Percentiles rank a stretch among this genome's conserved stretches.
Evolutionary conservation across 495 filamentous ascomycete species (phyloP).

Genomic region (Aspergillus bridgeri): DNA sequence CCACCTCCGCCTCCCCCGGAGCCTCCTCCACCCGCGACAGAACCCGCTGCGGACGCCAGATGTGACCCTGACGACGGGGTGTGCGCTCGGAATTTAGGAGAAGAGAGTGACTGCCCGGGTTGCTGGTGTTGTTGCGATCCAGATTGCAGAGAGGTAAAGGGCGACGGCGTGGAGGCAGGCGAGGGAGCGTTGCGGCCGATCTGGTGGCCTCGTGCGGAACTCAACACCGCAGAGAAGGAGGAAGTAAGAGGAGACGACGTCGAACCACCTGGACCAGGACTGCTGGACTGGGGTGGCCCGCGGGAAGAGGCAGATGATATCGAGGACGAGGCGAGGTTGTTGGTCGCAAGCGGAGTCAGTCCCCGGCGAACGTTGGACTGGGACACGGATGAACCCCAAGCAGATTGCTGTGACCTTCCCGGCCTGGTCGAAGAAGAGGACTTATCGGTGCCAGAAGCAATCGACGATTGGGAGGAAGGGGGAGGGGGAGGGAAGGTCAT

Average conservation of each 20-base stretch:
- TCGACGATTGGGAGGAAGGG: conserved; percentile 60
- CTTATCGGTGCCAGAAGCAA: conserved; percentile 56
- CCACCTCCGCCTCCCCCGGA: conserved; percentile 58
- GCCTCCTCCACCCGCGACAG: conserved; percentile 57
- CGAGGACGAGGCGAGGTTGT: conserved; percentile 42
- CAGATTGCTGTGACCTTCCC: conserved; percentile 55
- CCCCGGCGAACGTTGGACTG: conserved; percentile 58
- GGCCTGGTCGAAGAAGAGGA: conserved; percentile 53
- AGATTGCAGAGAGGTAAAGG: conserved; percentile 55
- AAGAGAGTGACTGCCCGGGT: conserved; percentile 51
- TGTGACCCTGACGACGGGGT: conserved; percentile 59
- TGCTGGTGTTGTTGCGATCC: conserved; percentile 55
- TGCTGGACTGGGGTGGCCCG: conserved; percentile 34
- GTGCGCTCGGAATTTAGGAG: conserved; percentile 56
- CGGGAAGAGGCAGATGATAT: conserved; percentile 45
- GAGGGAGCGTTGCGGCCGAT: conserved; percentile 50
- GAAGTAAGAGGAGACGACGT: conserved; percentile 50
- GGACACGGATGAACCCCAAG: conserved; percentile 57
- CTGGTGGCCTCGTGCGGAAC: conserved; percentile 44
- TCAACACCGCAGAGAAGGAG: conserved; percentile 56
- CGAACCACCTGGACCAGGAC: conserved; percentile 44
- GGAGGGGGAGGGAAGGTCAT: conserved; percentile 63
- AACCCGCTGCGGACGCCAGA: conserved; percentile 53
- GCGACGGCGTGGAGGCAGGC: conserved; percentile 46
- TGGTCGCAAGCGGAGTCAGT: conserved; percentile 62